Conservation (phyloP, 805 yeast genomes). For the Metschnikowia gruessii region DNA sequence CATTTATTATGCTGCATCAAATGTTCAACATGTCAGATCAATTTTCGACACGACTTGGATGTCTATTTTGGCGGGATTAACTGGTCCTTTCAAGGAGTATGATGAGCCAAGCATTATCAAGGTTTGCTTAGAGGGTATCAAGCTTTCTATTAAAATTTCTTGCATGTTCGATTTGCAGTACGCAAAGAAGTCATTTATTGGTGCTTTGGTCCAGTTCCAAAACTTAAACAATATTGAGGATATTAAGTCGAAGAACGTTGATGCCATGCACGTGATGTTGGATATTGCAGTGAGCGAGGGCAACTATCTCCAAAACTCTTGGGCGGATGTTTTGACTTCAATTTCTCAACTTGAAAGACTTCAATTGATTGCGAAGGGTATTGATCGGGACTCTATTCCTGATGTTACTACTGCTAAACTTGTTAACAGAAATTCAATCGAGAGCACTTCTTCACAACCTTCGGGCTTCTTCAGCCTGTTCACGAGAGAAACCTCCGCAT, state of each 20-base stretch:
- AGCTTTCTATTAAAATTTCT: conserved; percentile 76
- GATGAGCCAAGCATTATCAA: conserved; percentile 70
- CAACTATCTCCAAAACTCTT: conserved; percentile 62
- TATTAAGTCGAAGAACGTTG: conserved; percentile 73
- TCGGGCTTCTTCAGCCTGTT: conserved; percentile 56
- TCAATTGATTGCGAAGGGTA: conserved; percentile 83
- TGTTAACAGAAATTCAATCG: conserved; percentile 48
- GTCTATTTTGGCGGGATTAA: conserved; percentile 91
- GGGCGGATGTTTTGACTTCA: conserved; percentile 80
- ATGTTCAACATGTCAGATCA: conserved; percentile 85
- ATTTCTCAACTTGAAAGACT: conserved; percentile 90
- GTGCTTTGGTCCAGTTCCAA: conserved; percentile 85
- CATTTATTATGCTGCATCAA: conserved; percentile 77
- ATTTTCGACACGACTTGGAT: conserved; percentile 96
- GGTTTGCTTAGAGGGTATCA: conserved; percentile 80
- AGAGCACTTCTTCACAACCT: conserved; percentile 44
- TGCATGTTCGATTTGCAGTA: conserved; percentile 79
- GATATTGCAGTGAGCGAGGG: conserved; percentile 81
- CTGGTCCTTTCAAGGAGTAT: conserved; percentile 89
- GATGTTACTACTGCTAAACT: conserved; percentile 77
- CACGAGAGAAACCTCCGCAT: conserved; percentile 48
- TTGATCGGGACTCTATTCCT: conserved; percentile 79
- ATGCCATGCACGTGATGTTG: conserved; percentile 70
- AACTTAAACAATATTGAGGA: conserved; percentile 76
- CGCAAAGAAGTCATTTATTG: conserved; percentile 85